phyloP scores from a whole-genome alignment of 805 yeast genomes.

The Saturnispora serradocipensis region DNA sequence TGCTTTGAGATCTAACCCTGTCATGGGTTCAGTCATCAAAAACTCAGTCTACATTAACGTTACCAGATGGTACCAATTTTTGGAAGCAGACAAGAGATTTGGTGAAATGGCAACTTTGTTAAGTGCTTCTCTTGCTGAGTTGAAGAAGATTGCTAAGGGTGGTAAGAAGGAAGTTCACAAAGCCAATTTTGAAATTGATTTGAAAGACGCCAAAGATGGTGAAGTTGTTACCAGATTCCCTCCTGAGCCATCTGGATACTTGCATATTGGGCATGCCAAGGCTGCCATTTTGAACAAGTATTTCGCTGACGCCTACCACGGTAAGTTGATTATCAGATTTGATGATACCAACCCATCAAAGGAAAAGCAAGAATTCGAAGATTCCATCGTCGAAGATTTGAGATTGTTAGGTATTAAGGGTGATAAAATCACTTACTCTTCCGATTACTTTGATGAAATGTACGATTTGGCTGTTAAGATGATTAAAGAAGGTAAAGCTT shows the following conservation, averaged over 20 bases:
- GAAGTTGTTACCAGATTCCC: slow-evolving; percentile 98
- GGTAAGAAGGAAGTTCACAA: slow-evolving; percentile 83
- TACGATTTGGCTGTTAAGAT: slow-evolving; percentile 74
- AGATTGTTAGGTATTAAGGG: slow-evolving; percentile 87
- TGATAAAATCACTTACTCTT: slow-evolving; percentile 78
- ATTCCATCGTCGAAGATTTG: slow-evolving; percentile 89
- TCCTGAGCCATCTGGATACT: slow-evolving; percentile 98
- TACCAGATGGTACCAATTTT: slow-evolving; percentile 84
- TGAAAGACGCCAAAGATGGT: slow-evolving; percentile 86
- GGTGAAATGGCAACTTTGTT: slow-evolving; percentile 61
- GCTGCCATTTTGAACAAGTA: slow-evolving; percentile 96
- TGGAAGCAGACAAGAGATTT: slow-evolving; percentile 59
- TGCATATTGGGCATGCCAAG: slow-evolving; percentile 98
- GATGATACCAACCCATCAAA: slow-evolving; percentile 98
- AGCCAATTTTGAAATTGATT: slow-evolving; percentile 90
- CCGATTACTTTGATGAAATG: slow-evolving; percentile 90
- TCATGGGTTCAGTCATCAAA: slow-evolving; percentile 85
- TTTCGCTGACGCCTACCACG: slow-evolving; percentile 92
- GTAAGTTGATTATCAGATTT: slow-evolving; percentile 91
- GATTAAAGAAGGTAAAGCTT: slow-evolving; percentile 94
- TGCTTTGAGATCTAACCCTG: slow-evolving; percentile 82
- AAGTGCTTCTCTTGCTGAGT: slow-evolving; percentile 60
- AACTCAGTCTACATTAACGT: slow-evolving; percentile 76
- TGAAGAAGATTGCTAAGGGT: slow-evolving; percentile 61
- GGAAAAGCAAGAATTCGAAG: slow-evolving; percentile 91